Conservation (phyloP, 1,284 basidiomycete species). For the Fomitiporia mediterranea region DNA sequence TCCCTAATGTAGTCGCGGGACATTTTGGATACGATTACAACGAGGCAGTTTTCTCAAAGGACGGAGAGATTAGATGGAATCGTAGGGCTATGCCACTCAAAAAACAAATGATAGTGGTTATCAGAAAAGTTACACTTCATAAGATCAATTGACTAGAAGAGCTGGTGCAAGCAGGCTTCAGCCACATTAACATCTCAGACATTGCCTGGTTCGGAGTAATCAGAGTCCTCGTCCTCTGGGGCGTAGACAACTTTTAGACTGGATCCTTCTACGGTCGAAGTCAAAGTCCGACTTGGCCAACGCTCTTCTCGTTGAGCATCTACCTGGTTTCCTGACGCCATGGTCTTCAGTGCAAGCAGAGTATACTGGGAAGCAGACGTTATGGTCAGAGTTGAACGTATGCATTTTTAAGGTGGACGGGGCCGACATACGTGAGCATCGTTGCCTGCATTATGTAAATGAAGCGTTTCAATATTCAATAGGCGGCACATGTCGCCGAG, state of each 20-base stretch:
- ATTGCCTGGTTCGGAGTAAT: conserved; percentile 53
- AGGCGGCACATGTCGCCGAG: conserved; percentile 58
- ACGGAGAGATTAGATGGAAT: too few species aligned
- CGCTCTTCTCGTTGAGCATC: conserved; percentile 68
- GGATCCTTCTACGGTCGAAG: conserved; percentile 19
- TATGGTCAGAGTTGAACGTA: background rate
- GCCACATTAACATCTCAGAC: too few species aligned
- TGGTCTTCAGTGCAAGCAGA: conserved; percentile 51
- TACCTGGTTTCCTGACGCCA: conserved; percentile 66
- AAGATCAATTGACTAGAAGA: too few species aligned
- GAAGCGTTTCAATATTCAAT: conserved; percentile 50
- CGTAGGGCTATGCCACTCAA: too few species aligned
- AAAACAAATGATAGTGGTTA: too few species aligned
- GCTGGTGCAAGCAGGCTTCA: too few species aligned
- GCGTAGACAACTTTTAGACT: conserved; percentile 53
- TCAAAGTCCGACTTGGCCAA: conserved; percentile 59
- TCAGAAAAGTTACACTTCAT: too few species aligned
- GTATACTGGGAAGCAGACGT: conserved; percentile 49
- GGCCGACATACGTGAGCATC: conserved; percentile 63
- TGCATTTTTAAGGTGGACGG: background rate
- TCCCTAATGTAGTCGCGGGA: too few species aligned
- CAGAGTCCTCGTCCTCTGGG: conserved; percentile 55
- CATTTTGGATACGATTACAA: too few species aligned
- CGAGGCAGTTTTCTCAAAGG: too few species aligned
- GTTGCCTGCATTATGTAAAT: conserved; percentile 81